phyloP scores from a whole-genome alignment of 805 yeast species.

The Komagataella mondaviorum region DNA sequence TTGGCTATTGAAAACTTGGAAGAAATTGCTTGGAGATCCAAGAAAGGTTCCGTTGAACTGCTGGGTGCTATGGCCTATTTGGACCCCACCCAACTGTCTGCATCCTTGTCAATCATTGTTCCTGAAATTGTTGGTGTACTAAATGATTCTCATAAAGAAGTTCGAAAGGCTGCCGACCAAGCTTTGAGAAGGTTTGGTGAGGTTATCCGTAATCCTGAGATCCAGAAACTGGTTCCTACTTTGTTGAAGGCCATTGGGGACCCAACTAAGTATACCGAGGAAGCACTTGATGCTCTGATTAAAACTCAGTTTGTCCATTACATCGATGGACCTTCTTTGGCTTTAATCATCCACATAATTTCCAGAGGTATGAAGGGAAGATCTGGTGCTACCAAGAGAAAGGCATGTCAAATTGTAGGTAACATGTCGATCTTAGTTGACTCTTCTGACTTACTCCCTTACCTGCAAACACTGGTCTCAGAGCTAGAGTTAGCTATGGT shows the following conservation, averaged over 20 bases:
- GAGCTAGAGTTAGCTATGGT: slow-evolving; percentile 93
- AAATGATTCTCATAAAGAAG: slow-evolving; percentile 94
- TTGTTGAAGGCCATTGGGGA: slow-evolving; percentile 90
- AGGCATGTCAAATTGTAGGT: slow-evolving; percentile 96
- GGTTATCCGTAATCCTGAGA: slow-evolving; percentile 94
- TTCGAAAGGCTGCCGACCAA: slow-evolving; percentile 86
- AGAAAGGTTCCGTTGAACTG: slow-evolving; percentile 91
- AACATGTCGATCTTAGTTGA: slow-evolving; percentile 96
- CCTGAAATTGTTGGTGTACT: slow-evolving; percentile 95
- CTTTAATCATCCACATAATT: slow-evolving; percentile 85
- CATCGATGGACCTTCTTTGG: slow-evolving; percentile 95
- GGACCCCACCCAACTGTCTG: slow-evolving; percentile 86
- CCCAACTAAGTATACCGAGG: slow-evolving; percentile 83
- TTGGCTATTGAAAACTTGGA: slow-evolving; percentile 76
- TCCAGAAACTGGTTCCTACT: slow-evolving; percentile 79
- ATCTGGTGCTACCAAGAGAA: slow-evolving; percentile 83
- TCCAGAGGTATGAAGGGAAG: slow-evolving; percentile 93
- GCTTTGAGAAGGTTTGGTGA: slow-evolving; percentile 89
- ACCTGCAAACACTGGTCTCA: slow-evolving; percentile 59
- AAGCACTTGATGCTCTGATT: slow-evolving; percentile 73
- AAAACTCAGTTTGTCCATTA: slow-evolving; percentile 93
- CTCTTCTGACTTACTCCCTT: slow-evolving; percentile 72
- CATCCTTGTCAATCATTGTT: slow-evolving; percentile 78
- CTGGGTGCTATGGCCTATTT: slow-evolving; percentile 97
- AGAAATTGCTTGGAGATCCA: slow-evolving; percentile 89